phyloP scores from a whole-genome alignment of 1,284 basidiomycete species.

The Tilletia indica region DNA sequence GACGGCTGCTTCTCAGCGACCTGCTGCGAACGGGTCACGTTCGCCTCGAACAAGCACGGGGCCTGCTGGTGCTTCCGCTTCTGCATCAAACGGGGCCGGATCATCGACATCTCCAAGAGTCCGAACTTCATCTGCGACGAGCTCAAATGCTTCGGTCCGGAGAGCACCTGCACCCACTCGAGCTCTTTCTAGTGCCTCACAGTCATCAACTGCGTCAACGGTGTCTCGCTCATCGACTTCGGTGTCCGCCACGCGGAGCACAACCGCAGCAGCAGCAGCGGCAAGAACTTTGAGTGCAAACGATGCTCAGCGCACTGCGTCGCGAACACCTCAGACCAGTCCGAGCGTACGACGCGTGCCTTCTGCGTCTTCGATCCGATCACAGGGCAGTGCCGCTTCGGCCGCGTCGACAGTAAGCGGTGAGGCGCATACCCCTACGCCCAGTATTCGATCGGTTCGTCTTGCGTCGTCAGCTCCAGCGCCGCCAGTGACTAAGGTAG shows the following conservation, averaged over 20 bases:
- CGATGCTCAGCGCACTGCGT: background rate
- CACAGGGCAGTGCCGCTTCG: background rate
- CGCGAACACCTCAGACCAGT: background rate
- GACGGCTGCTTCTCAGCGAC: background rate
- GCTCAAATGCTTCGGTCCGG: background rate
- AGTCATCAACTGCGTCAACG: background rate
- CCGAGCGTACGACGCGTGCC: background rate
- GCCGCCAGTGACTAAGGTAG: background rate
- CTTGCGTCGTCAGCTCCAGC: background rate
- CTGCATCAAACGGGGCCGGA: background rate
- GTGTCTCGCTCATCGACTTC: background rate
- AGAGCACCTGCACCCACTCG: background rate
- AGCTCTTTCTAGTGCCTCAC: background rate
- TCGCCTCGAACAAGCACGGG: background rate
- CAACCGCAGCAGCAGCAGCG: background rate
- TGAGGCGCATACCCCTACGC: background rate
- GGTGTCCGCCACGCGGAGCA: background rate
- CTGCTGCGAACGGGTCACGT: background rate
- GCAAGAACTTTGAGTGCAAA: slow-evolving; percentile 1
- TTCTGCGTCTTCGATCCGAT: background rate
- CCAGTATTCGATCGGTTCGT: background rate
- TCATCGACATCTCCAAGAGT: slow-evolving; percentile 1
- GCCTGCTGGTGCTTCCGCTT: background rate
- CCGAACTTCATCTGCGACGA: slow-evolving; percentile 5
- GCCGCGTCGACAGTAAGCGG: background rate